Conservation (phyloP, 2,329 filamentous ascomycete species). For the Scleromitrula shiraiana region DNA sequence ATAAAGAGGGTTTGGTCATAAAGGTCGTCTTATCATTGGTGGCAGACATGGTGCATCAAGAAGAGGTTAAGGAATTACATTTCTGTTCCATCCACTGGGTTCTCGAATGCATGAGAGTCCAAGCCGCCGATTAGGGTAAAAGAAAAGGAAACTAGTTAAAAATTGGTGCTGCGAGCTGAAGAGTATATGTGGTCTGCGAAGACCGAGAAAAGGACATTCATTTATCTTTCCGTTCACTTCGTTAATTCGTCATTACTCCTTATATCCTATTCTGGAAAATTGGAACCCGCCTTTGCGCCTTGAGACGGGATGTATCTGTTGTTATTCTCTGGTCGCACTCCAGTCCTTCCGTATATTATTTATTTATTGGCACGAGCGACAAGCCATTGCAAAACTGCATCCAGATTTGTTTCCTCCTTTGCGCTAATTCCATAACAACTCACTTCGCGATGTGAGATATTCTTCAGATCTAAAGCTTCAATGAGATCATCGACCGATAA, state of each 20-base stretch:
- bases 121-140: not conserved
- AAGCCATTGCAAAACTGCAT: slow-evolving; percentile 93
- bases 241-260: slow-evolving; percentile 34
- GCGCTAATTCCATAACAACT: slow-evolving; percentile 98
- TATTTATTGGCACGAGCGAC: slow-evolving; percentile 79
- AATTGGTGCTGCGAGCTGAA: slow-evolving; percentile 25
- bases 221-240: slow-evolving; percentile 42
- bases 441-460: slow-evolving; percentile 84
- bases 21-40: slow-evolving; percentile 24
- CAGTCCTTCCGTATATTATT: slow-evolving; percentile 20
- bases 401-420: slow-evolving; percentile 97
- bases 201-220: slow-evolving; percentile 28
- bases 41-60: slow-evolving; percentile 11
- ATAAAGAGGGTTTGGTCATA: slow-evolving; percentile 14
- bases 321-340: not conserved
- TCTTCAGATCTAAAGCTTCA: slow-evolving; percentile 82
- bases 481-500: slow-evolving; percentile 92
- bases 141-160: slow-evolving; percentile 11
- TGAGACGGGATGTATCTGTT: not conserved
- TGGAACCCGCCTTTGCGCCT: not conserved
- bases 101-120: not conserved
- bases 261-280: not conserved
- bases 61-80: slow-evolving; percentile 10
- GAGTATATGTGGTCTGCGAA: slow-evolving; percentile 40
- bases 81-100: not conserved